Conservation (phyloP, 495 filamentous ascomycete species). For the Daldinia concentrica region DNA sequence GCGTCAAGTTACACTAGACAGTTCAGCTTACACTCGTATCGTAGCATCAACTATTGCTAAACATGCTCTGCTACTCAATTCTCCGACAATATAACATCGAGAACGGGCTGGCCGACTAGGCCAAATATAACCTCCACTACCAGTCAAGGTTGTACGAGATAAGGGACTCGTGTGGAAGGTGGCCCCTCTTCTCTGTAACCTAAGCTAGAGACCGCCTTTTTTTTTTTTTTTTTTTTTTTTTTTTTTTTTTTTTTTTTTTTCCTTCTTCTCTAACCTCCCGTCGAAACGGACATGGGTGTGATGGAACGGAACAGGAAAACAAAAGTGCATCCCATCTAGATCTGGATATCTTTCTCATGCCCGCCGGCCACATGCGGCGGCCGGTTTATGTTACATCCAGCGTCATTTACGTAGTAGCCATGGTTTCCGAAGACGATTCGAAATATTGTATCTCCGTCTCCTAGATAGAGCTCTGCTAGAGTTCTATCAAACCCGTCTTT, state of each 20-base stretch:
- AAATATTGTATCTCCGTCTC: background rate
- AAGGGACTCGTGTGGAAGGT: slow-evolving; percentile 8
- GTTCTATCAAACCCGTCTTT: background rate
- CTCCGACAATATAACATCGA: slow-evolving; percentile 24
- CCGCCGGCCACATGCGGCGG: slow-evolving; percentile 25
- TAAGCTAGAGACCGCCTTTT: slow-evolving; percentile 27
- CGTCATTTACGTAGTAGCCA: slow-evolving; percentile 9
- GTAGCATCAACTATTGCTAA: slow-evolving; percentile 21
- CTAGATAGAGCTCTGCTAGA: slow-evolving; percentile 2
- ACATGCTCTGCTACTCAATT: slow-evolving; percentile 34
- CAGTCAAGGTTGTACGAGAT: slow-evolving; percentile 16
- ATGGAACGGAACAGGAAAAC: slow-evolving; percentile 40
- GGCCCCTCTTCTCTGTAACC: slow-evolving; percentile 37
- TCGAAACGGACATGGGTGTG: slow-evolving; percentile 45
- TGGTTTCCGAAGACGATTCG: background rate
- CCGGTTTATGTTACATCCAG: slow-evolving; percentile 16
- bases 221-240: no score
- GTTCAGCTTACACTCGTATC: background rate
- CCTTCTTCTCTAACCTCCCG: slow-evolving; percentile 27
- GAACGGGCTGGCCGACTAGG: slow-evolving; percentile 7
- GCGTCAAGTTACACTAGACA: background rate
- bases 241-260: no score
- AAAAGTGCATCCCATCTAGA: slow-evolving; percentile 39
- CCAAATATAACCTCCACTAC: slow-evolving; percentile 20
- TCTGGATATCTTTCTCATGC: slow-evolving; percentile 25